These are phyloP conservation scores for Chlorella sp. DNA, from an alignment of 139 green algal species.

Conservation along the genomic window DNA sequence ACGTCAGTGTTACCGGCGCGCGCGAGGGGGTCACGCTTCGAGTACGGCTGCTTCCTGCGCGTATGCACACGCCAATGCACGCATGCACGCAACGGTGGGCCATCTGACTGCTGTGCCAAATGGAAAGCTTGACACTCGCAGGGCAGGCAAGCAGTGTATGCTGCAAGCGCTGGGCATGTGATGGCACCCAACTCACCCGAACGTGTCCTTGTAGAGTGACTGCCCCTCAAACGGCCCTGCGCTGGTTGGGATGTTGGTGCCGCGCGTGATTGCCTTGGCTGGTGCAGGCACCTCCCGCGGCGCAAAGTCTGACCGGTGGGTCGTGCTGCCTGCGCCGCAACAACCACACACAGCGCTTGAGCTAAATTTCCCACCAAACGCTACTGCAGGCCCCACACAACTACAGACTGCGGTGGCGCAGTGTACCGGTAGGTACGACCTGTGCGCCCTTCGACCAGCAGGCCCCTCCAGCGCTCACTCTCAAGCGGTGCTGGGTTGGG, in stretches of 20 bases:
- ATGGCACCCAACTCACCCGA: slow-evolving; percentile 5
- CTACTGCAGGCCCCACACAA: no score
- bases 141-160: no score
- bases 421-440: no score
- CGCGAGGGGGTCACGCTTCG: not conserved
- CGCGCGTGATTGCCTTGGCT: not conserved
- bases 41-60: slow-evolving; percentile 2
- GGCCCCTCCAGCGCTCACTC: no score
- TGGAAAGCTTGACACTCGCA: no score
- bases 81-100: no score
- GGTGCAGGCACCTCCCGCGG: not conserved
- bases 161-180: not conserved
- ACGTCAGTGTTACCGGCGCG: not conserved
- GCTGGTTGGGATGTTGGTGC: not conserved
- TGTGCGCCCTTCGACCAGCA: no score
- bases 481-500: not conserved
- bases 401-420: no score
- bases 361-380: no score
- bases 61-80: not conserved
- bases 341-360: not conserved
- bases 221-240: slow-evolving; percentile 4
- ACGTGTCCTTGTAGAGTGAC: slow-evolving; percentile 12
- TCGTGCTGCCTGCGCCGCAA: slow-evolving; percentile 4
- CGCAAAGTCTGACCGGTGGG: not conserved
- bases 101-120: no score